phyloP scores from a whole-genome alignment of 2,329 filamentous ascomycete species.

The Penicillium expansum region DNA sequence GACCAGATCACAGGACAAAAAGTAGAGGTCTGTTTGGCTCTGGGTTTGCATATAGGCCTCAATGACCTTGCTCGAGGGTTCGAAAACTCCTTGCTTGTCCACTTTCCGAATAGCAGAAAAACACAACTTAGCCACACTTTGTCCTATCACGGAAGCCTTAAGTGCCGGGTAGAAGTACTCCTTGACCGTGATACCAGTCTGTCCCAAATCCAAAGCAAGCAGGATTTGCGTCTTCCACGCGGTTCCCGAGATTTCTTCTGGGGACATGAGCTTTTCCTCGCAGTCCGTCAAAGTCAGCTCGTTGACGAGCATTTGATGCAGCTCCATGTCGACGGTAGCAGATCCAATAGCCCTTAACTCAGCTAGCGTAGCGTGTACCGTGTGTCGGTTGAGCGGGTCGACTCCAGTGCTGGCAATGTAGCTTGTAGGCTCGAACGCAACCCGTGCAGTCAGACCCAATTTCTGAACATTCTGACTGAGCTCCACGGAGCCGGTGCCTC shows the following conservation, averaged over 20 bases:
- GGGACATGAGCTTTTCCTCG: too few species aligned
- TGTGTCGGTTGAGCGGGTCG: constrained; percentile 4
- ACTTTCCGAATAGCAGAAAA: constrained; percentile 5
- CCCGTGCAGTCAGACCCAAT: background rate
- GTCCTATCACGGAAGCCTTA: too few species aligned
- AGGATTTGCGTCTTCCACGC: too few species aligned
- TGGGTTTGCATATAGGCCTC: constrained; percentile 8
- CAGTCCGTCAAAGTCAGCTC: too few species aligned
- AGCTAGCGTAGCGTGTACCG: background rate
- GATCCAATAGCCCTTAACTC: too few species aligned
- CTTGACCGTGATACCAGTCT: too few species aligned
- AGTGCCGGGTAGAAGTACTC: too few species aligned
- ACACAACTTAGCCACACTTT: background rate
- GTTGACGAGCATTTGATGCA: too few species aligned
- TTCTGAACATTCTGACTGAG: constrained; percentile 15
- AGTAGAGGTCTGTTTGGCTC: background rate
- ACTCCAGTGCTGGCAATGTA: background rate
- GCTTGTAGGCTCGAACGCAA: constrained; percentile 9
- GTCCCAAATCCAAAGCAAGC: too few species aligned
- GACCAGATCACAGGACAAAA: constrained; percentile 19
- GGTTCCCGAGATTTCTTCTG: too few species aligned
- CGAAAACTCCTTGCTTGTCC: constrained; percentile 3
- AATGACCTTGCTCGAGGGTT: background rate
- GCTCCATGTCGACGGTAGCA: too few species aligned
- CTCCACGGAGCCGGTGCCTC: constrained; percentile 8